phyloP scores from a whole-genome alignment of 495 filamentous ascomycete genomes.

The Penicillium fimorum region DNA sequence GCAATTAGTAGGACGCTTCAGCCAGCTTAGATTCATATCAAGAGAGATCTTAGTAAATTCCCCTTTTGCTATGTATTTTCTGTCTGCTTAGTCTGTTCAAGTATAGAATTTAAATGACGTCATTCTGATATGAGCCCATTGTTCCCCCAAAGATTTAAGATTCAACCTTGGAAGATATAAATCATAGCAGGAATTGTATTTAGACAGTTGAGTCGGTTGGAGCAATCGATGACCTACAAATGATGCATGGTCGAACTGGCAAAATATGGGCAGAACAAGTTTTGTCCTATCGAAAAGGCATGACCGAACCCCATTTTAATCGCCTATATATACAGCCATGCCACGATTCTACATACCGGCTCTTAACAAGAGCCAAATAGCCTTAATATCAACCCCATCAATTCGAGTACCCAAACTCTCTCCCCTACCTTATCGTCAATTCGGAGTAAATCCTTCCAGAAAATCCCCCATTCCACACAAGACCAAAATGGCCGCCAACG shows the following conservation, averaged over 20 bases:
- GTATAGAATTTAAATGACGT: not conserved
- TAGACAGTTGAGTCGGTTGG: not conserved
- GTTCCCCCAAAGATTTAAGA: no score
- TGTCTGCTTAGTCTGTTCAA: not conserved
- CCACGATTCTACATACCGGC: not conserved
- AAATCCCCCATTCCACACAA: not conserved
- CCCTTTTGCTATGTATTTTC: not conserved
- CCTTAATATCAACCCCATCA: not conserved
- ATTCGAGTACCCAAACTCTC: not conserved
- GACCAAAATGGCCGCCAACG: constrained; percentile 20
- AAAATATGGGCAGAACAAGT: not conserved
- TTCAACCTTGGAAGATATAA: no score
- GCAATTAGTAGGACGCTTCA: no score
- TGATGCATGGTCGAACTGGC: not conserved
- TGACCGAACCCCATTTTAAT: not conserved
- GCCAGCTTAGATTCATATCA: not conserved
- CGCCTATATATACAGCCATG: constrained; percentile 4
- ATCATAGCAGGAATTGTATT: not conserved
- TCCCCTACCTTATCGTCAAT: not conserved
- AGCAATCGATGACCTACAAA: not conserved
- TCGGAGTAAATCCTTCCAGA: not conserved
- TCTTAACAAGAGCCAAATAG: not conserved
- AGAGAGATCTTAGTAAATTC: not conserved
- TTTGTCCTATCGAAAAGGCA: not conserved
- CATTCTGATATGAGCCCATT: not conserved